Conservation (phyloP, 345 rosid species). For the Kandelia obovata region DNA sequence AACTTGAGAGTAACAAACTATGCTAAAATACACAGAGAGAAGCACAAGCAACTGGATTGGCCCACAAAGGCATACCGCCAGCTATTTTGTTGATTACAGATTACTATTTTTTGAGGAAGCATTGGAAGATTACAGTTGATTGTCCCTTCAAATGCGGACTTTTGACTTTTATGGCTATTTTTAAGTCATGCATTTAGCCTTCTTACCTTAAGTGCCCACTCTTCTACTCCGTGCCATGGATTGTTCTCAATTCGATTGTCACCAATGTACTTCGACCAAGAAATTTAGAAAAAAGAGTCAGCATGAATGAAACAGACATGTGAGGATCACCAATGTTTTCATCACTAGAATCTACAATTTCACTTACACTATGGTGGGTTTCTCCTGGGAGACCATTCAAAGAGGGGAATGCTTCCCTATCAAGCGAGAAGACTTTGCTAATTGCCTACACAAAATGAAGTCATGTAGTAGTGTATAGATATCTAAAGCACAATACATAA, state of each 20-base stretch:
- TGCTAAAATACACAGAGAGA: no score
- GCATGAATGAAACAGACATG: constrained; percentile 1
- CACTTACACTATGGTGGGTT: constrained; percentile 83
- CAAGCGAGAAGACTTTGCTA: constrained; percentile 79
- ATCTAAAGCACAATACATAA: neutral
- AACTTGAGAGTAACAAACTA: no score
- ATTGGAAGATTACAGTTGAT: no score
- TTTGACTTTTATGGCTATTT: no score
- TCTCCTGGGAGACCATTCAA: constrained; percentile 87
- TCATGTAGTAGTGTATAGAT: constrained; percentile 11
- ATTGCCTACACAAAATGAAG: constrained; percentile 49
- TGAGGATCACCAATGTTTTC: neutral
- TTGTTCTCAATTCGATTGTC: constrained; percentile 65
- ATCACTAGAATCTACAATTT: neutral
- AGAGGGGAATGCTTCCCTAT: constrained; percentile 86
- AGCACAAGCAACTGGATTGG: no score
- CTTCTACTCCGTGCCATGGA: constrained; percentile 86
- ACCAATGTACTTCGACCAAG: constrained; percentile 66
- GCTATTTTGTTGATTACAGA: no score
- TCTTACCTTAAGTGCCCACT: neutral
- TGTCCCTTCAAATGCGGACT: no score
- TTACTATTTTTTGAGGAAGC: no score
- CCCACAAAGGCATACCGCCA: no score
- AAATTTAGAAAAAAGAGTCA: constrained; percentile 13
- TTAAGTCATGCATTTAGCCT: no score